These are phyloP conservation scores for Raffaelea ambrosiae DNA, from an alignment of 2,329 filamentous ascomycete species.

Conservation along the genomic window DNA sequence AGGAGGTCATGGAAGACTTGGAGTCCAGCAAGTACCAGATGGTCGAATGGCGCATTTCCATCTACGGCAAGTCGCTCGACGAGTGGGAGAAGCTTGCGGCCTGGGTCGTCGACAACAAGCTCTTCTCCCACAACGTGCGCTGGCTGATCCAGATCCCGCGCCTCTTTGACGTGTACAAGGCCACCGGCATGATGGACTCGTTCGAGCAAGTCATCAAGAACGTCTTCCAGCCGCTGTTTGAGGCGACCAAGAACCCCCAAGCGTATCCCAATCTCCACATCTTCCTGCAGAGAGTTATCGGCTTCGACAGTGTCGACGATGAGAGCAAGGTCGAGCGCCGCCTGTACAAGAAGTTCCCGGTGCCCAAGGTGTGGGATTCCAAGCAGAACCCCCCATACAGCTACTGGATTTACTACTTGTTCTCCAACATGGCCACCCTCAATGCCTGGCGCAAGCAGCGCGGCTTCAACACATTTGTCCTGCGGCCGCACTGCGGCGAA, in stretches of 20 bases:
- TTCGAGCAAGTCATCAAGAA: slow-evolving; percentile 89
- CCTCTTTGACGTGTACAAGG: slow-evolving; percentile 92
- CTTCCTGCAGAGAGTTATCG: slow-evolving; percentile 90
- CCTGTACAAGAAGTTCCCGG: slow-evolving; percentile 91
- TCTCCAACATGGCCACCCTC: slow-evolving; percentile 85
- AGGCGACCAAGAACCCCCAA: slow-evolving; percentile 79
- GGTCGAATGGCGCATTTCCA: slow-evolving; percentile 97
- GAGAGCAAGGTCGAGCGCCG: slow-evolving; percentile 94
- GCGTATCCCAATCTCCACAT: slow-evolving; percentile 89
- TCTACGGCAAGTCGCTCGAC: slow-evolving; percentile 84
- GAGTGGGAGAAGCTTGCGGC: slow-evolving; percentile 98
- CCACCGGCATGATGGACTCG: slow-evolving; percentile 73
- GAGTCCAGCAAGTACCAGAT: slow-evolving; percentile 99
- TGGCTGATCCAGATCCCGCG: slow-evolving; percentile 96
- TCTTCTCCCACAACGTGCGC: slow-evolving; percentile 94
- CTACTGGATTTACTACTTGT: slow-evolving; percentile 98
- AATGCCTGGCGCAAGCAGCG: slow-evolving; percentile 86
- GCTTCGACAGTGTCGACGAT: slow-evolving; percentile 95
- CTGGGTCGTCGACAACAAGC: slow-evolving; percentile 96
- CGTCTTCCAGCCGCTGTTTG: slow-evolving; percentile 87
- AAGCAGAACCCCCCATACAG: slow-evolving; percentile 97
- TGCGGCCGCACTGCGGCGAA: slow-evolving; percentile 92
- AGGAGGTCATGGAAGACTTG: slow-evolving; percentile 93
- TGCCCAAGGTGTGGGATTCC: slow-evolving; percentile 79
- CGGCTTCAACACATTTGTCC: slow-evolving; percentile 90